Conservation (phyloP, 225 moss, liverwort and hornwort species). For the Pseudisothecium myosuroides region DNA sequence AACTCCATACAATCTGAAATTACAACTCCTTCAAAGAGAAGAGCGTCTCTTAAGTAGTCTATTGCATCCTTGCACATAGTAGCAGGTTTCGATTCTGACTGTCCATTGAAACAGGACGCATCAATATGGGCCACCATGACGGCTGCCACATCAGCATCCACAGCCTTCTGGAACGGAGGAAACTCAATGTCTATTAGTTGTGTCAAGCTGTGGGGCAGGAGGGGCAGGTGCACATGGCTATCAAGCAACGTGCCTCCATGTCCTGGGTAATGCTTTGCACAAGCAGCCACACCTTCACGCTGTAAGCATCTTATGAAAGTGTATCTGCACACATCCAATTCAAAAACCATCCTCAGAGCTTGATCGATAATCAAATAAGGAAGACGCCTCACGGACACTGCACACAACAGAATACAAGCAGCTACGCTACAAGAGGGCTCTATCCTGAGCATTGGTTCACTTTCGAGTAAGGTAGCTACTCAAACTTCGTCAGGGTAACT, state of each 20-base stretch:
- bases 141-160: slow-evolving; percentile 66
- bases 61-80: slow-evolving; percentile 41
- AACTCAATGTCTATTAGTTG: slow-evolving; percentile 33
- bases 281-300: slow-evolving; percentile 63
- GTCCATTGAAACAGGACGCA: slow-evolving; percentile 20
- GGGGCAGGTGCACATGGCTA: slow-evolving; percentile 52
- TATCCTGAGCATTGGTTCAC: background rate
- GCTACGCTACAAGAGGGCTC: background rate
- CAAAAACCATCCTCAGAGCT: background rate
- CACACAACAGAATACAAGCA: background rate
- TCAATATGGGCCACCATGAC: slow-evolving; percentile 64
- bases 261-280: slow-evolving; percentile 73
- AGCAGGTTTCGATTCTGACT: slow-evolving; percentile 9
- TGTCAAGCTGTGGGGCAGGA: slow-evolving; percentile 21
- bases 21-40: slow-evolving; percentile 66
- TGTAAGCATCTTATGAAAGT: slow-evolving; percentile 58
- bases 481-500: background rate
- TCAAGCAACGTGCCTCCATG: slow-evolving; percentile 43
- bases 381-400: background rate
- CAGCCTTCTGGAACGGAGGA: slow-evolving; percentile 49
- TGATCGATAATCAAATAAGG: background rate
- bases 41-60: slow-evolving; percentile 25
- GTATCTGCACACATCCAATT: slow-evolving; percentile 1
- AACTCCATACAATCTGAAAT: slow-evolving; percentile 58
- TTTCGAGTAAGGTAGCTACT: too few relatives aligned